phyloP scores from a whole-genome alignment of 768 basidiomycete genomes.

The Pisolithus marmoratus region DNA sequence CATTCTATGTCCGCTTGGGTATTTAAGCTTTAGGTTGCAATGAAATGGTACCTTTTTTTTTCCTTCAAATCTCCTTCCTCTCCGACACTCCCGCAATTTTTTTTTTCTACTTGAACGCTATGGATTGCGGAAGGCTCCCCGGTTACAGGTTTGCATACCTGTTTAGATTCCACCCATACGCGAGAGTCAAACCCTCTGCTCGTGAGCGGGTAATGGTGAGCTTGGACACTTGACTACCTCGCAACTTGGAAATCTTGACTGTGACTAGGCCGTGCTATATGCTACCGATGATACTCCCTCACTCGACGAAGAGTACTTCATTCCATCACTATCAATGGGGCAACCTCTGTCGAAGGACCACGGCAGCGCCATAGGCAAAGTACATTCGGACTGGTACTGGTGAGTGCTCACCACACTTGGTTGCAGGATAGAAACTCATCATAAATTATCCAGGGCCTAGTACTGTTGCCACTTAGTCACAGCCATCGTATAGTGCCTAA shows the following conservation, averaged over 20 bases:
- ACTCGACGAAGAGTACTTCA: not conserved
- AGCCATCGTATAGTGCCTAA: no score
- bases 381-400: no score
- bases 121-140: not conserved
- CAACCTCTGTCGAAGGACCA: no score
- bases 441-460: no score
- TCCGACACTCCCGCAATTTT: not conserved
- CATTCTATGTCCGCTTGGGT: not conserved
- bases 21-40: slow-evolving; percentile 1
- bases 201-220: slow-evolving; percentile 5
- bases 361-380: no score
- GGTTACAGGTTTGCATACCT: slow-evolving; percentile 6
- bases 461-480: no score
- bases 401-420: no score
- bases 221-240: not conserved
- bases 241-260: not conserved
- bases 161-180: slow-evolving; percentile 9
- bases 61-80: not conserved
- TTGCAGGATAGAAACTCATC: no score
- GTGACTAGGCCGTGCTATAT: not conserved
- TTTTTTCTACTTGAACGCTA: not conserved
- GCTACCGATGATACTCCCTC: not conserved
- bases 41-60: not conserved
- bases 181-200: slow-evolving; percentile 3
- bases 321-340: not conserved